Base-by-base conservation (phyloP, 2,329 filamentous ascomycete species). In the Penicillium sp. region DNA sequence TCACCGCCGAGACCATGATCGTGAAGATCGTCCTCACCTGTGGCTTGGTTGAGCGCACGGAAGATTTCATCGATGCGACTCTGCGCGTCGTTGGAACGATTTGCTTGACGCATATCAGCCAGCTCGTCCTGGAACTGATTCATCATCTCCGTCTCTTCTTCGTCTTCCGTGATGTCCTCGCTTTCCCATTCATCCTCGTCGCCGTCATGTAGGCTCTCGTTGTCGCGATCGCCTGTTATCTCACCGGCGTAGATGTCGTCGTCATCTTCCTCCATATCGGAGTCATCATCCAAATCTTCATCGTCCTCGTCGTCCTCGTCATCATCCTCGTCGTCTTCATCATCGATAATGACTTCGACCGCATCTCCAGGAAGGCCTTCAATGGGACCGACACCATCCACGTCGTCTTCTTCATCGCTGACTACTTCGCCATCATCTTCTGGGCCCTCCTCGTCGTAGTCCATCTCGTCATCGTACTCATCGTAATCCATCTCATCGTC, bases 401-500 rank as follows among this genome's bases (percentile, higher is more conserved):
- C 90, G 34, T 84, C 87, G 51, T 84, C 87, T 48, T 94, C 88
- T 53, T 86, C 88, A 49, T 93, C 88, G 62, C 90, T 95, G 49
- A 95, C 83, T 48, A 91, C 86, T 57, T 93, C 88, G 60, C 90
- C 87, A 49, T 88, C 88, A 61, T 91, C 87, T 54, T 79, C 80
- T 0, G 83, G 83, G 62, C 87, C 79, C 29, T 90, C 90, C 56
- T 91, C 87, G 39, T 93, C 89, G 60, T 94, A 95, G 46, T 94
- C 88, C 83, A 96, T 93, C 56, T 95, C 91, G 34, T 95, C 82
- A 24, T 79, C 89, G 58, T 89, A 91, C 50, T 88, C 88, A 46
- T 90, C 88, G 51, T 93, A 90, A 43, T 95, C 95, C 87, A 95
- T 93, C 59, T 93, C 89, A 58, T 91, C 88, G 47, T 90, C 86